A percentile compares a stretch with the other conserved stretches of the same genome.
Conservation (phyloP, 1,139 yeast species). For the Saccharomycopsis phalli region DNA sequence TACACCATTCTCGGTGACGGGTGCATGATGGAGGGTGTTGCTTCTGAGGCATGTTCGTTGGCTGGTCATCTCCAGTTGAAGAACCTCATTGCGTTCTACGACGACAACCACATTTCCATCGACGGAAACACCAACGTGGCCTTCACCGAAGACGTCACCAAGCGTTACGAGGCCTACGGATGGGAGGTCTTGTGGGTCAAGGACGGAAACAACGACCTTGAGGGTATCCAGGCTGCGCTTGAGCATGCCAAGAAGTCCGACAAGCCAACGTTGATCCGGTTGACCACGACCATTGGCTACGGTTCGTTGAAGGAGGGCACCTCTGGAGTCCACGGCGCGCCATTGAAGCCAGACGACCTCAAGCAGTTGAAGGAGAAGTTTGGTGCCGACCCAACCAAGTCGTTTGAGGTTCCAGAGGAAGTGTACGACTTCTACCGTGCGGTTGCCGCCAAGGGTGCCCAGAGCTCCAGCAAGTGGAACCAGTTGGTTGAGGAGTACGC, state of each 20-base stretch:
- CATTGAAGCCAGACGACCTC: conserved; percentile 90
- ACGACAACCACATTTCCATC: conserved; percentile 93
- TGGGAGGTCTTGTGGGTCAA: conserved; percentile 81
- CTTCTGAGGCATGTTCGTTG: conserved; percentile 87
- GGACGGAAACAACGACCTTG: conserved; percentile 76
- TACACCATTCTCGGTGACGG: conserved; percentile 93
- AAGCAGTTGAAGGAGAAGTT: conserved; percentile 74
- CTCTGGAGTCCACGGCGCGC: conserved; percentile 93
- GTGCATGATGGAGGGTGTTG: conserved; percentile 97
- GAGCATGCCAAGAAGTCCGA: conserved; percentile 58
- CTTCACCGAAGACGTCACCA: conserved; percentile 87
- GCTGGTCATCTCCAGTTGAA: conserved; percentile 96
- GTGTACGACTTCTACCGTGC: conserved; percentile 64
- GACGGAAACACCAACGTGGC: conserved; percentile 90
- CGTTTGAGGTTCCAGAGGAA: conserved; percentile 74
- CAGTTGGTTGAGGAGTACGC: conserved; percentile 51
- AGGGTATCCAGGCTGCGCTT: conserved; percentile 66
- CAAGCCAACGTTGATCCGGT: conserved; percentile 88
- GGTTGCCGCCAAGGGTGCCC: conserved; percentile 54
- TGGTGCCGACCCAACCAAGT: conserved; percentile 84
- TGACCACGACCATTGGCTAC: conserved; percentile 88
- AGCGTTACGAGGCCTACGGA: conserved; percentile 87
- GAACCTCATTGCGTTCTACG: conserved; percentile 93
- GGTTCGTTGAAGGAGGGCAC: conserved; percentile 87
- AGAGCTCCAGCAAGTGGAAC: conserved; percentile 70